phyloP scores from a whole-genome alignment of 129 eudicot genomes.

The Apium graveolens region DNA sequence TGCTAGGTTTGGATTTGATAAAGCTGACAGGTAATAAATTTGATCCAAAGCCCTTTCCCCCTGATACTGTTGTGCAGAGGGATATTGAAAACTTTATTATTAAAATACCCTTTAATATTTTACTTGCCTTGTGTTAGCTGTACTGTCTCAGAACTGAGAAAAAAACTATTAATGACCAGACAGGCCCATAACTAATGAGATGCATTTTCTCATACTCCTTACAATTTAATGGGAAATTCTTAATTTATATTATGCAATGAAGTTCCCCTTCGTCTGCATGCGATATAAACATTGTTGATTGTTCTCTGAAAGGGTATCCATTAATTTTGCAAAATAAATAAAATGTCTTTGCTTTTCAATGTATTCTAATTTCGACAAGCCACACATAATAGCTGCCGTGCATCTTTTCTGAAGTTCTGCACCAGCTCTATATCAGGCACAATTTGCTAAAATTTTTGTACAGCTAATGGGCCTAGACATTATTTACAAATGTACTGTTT shows the following conservation, averaged over 20 bases:
- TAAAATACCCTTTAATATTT: not conserved
- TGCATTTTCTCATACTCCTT: too few species aligned
- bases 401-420: not conserved
- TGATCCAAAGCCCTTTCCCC: not conserved
- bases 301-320: not conserved
- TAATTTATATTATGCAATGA: too few species aligned
- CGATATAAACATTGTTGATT: too few species aligned
- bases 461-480: not conserved
- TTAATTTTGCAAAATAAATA: not conserved
- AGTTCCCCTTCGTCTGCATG: too few species aligned
- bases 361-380: not conserved
- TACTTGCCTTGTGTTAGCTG: not conserved
- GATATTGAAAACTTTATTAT: not conserved
- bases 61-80: not conserved
- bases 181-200: too few species aligned
- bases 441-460: not conserved
- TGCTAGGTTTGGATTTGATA: conserved; percentile 60
- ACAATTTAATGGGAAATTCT: too few species aligned
- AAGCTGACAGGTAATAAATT: conserved; percentile 44
- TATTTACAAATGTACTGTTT: too few species aligned
- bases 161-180: too few species aligned
- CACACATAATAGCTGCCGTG: not conserved
- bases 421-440: not conserved
- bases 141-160: not conserved
- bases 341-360: not conserved